Evolutionary conservation across 2,329 filamentous ascomycete genomes (phyloP).

Genomic region (Penicillium sp.): DNA sequence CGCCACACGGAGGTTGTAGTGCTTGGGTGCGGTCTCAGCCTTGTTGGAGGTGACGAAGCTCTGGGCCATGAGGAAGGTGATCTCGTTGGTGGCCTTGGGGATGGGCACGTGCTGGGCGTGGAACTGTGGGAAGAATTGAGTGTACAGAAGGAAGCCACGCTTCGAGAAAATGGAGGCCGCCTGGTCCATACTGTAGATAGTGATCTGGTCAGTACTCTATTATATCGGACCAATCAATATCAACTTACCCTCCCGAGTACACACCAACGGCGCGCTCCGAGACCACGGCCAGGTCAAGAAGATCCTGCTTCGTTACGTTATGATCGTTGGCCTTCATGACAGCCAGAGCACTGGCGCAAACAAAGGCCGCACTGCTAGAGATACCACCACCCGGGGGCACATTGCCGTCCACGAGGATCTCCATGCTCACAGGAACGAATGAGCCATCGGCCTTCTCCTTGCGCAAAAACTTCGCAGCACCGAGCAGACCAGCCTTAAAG

Average conservation of each 20-base stretch:
- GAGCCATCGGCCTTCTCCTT: conserved; percentile 58
- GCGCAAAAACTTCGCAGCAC: conserved; percentile 73
- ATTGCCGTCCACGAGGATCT: conserved; percentile 84
- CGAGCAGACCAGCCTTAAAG: conserved; percentile 87
- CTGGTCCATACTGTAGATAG: conserved; percentile 78
- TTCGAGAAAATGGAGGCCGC: conserved; percentile 91
- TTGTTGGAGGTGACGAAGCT: conserved; percentile 94
- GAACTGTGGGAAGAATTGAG: conserved; percentile 80
- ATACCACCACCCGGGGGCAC: conserved; percentile 90
- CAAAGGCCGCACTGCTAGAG: conserved; percentile 90
- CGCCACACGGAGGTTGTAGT: conserved; percentile 95
- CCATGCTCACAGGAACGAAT: conserved; percentile 73
- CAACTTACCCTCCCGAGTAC: conserved; percentile 81
- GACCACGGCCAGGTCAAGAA: conserved; percentile 90
- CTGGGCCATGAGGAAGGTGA: conserved; percentile 91
- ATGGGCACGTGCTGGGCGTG: conserved; percentile 75
- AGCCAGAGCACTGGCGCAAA: conserved; percentile 83
- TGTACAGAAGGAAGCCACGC: conserved; percentile 81
- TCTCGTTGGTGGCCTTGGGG: conserved; percentile 74
- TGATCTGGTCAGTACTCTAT: neutral
- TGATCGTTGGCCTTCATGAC: conserved; percentile 84
- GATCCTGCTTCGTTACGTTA: conserved; percentile 81
- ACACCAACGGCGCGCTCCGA: conserved; percentile 93
- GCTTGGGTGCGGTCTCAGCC: conserved; percentile 84
- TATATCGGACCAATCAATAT: neutral